A percentile compares a stretch with the other conserved stretches of the same genome.
These are phyloP conservation scores for Pythium aphanidermatum DNA, from an alignment of 352 stramenopile species.

Conservation along the genomic window DNA sequence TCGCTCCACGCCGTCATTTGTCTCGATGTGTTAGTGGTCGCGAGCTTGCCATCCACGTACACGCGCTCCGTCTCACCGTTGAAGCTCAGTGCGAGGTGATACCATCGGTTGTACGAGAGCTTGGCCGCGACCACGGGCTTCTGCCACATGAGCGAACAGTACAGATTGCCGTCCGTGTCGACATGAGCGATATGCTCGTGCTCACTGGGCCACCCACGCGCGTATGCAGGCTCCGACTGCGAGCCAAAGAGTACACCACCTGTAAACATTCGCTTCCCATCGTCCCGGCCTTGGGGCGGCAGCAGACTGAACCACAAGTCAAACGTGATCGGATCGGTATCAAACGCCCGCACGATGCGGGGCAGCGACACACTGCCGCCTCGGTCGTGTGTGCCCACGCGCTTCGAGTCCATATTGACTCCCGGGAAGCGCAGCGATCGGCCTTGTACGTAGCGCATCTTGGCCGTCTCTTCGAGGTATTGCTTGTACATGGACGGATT, in stretches of 20 bases:
- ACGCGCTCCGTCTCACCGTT: constrained; percentile 32
- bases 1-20: constrained; percentile 36
- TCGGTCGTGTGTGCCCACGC: constrained; percentile 5
- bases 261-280: constrained; percentile 11
- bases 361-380: constrained; percentile 10
- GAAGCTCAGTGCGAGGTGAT: constrained; percentile 61
- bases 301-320: constrained; percentile 42
- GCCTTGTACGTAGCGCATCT: constrained; percentile 19
- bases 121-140: constrained; percentile 18
- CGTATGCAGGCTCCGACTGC: constrained; percentile 28
- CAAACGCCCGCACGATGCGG: constrained; percentile 14
- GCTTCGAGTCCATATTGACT: constrained; percentile 11
- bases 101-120: constrained; percentile 40
- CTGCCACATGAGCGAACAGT: constrained; percentile 36
- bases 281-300: constrained; percentile 6
- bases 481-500: constrained; percentile 15
- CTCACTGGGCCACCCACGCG: constrained; percentile 23
- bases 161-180: constrained; percentile 32
- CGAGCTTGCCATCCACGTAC: constrained; percentile 56
- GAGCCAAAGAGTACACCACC: constrained; percentile 36
- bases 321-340: constrained; percentile 27
- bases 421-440: constrained; percentile 15
- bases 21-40: constrained; percentile 22
- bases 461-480: constrained; percentile 17
- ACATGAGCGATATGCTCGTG: constrained; percentile 37